Evolutionary conservation across 345 rosid genomes (phyloP).

Genomic region (Brassica rapa): DNA sequence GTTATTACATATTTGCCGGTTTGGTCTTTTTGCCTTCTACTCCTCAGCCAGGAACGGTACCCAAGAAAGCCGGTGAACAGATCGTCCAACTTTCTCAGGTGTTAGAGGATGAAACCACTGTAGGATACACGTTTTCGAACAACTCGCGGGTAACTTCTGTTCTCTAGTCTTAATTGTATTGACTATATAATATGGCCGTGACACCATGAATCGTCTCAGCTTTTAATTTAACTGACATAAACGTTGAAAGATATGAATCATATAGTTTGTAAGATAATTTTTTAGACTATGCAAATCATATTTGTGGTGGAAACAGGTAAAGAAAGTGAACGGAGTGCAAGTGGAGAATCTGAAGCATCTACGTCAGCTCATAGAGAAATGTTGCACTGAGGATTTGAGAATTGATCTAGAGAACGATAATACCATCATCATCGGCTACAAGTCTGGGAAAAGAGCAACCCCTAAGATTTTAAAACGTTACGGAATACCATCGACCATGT

Average conservation of each 20-base stretch:
- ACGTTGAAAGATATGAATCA: neutral
- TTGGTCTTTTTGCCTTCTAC: conserved; percentile 2
- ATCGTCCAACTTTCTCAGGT: conserved; percentile 31
- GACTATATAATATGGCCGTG: neutral
- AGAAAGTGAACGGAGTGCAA: conserved; percentile 63
- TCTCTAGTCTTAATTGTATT: neutral
- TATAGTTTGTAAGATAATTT: neutral
- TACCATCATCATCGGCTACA: conserved; percentile 51
- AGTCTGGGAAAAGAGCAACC: conserved; percentile 52
- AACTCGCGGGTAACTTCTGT: conserved; percentile 53
- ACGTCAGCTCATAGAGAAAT: conserved; percentile 52
- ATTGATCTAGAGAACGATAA: conserved; percentile 71
- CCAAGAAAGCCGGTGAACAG: neutral
- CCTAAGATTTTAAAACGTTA: conserved; percentile 61
- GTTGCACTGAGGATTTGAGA: conserved; percentile 47
- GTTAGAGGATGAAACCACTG: conserved; percentile 70
- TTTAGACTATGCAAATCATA: neutral
- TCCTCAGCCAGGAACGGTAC: neutral
- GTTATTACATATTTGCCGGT: conserved; percentile 26
- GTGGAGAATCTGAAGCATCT: conserved; percentile 65
- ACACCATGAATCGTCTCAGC: neutral
- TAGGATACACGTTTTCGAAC: conserved; percentile 64
- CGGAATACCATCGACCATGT: conserved; percentile 53
- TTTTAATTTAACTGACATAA: neutral
- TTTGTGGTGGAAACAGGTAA: conserved; percentile 53